These are phyloP conservation scores for Vicia sativa DNA, from an alignment of 306 rosid genomes.

Conservation along the genomic window DNA sequence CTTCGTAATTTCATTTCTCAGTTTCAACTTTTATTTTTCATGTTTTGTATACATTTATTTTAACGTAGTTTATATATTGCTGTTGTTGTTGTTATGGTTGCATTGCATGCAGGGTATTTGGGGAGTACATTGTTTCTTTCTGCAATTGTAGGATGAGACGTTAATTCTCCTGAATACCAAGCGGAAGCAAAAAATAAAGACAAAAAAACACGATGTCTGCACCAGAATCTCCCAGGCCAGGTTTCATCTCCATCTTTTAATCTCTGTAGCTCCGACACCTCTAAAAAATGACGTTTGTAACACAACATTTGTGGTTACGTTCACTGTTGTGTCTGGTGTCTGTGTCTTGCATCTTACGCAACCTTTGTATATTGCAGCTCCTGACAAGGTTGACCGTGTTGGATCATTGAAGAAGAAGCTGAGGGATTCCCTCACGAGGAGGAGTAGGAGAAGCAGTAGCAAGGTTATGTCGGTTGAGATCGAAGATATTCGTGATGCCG, in stretches of 20 bases:
- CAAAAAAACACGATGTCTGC: conserved; percentile 51
- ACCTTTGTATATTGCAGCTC: conserved; percentile 43
- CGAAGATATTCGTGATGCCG: conserved; percentile 70
- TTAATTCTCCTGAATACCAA: conserved; percentile 41
- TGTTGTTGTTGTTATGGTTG: conserved; percentile 19
- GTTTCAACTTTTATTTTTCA: neutral
- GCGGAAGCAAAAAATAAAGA: conserved; percentile 27
- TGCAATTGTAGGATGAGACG: conserved; percentile 55
- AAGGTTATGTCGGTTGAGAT: conserved; percentile 76
- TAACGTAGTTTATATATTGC: neutral
- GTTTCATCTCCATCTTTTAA: conserved; percentile 27
- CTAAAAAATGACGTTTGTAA: no score
- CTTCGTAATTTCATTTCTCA: neutral
- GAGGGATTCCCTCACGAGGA: conserved; percentile 63
- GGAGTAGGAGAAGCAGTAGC: conserved; percentile 70
- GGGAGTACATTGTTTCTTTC: conserved; percentile 43
- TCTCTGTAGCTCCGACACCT: no score
- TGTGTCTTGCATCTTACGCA: neutral
- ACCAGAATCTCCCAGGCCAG: conserved; percentile 43
- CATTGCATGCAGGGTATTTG: conserved; percentile 56
- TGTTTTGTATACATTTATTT: neutral
- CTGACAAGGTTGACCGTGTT: conserved; percentile 53
- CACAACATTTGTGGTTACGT: no score
- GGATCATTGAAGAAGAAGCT: conserved; percentile 65
- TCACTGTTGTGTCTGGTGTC: no score